Conservation (phyloP, 805 yeast genomes). For the Kregervanrija pseudodelftensis region DNA sequence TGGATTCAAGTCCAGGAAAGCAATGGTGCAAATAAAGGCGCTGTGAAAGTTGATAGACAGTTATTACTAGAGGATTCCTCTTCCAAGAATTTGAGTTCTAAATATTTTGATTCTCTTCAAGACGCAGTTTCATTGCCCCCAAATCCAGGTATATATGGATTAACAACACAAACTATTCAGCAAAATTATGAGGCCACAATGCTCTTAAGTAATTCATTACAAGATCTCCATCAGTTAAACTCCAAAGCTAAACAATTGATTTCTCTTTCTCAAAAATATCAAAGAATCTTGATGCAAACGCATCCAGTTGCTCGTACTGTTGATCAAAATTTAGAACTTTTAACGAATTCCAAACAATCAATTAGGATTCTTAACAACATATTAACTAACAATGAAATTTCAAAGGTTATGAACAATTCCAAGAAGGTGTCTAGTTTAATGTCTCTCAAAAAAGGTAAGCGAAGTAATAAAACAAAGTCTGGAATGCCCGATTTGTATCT, state of each 20-base stretch:
- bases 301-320: constrained; percentile 10
- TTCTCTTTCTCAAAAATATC: constrained; percentile 43
- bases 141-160: constrained; percentile 60
- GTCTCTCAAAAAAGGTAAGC: constrained; percentile 11
- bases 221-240: constrained; percentile 71
- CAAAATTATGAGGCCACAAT: constrained; percentile 51
- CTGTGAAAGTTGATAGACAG: constrained; percentile 18
- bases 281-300: constrained; percentile 16
- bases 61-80: too few species aligned
- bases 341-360: constrained; percentile 25
- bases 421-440: constrained; percentile 16
- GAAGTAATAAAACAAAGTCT: constrained; percentile 5
- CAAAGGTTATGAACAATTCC: constrained; percentile 15
- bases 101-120: constrained; percentile 2
- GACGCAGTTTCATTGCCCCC: neutral
- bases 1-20: constrained; percentile 34
- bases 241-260: constrained; percentile 71
- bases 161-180: constrained; percentile 50
- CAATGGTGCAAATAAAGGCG: constrained; percentile 29
- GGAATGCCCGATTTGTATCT: constrained; percentile 24
- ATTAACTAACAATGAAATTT: constrained; percentile 22
- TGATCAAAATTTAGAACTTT: constrained; percentile 19
- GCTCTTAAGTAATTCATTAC: constrained; percentile 60
- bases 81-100: too few species aligned
- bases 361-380: constrained; percentile 22